These are phyloP conservation scores for Suillus placidus DNA, from an alignment of 768 basidiomycete species.

Conservation along the genomic window DNA sequence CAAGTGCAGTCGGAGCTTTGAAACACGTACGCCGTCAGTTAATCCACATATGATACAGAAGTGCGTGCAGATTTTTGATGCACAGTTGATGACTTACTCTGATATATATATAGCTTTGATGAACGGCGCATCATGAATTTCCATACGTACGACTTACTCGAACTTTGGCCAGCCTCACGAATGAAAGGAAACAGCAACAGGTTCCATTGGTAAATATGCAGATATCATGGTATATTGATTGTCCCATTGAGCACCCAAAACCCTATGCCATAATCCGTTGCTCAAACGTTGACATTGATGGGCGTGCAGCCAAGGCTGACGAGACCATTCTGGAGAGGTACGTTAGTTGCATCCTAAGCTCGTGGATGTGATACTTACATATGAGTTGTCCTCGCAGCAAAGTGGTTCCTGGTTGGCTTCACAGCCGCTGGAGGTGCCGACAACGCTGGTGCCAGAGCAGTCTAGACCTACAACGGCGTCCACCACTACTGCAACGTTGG, in stretches of 20 bases:
- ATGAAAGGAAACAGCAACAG: no score
- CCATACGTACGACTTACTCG: no score
- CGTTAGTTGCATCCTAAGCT: no score
- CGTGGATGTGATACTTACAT: neutral
- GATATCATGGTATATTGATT: neutral
- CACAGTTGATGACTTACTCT: no score
- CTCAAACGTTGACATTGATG: neutral
- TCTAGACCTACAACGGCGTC: neutral
- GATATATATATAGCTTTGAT: no score
- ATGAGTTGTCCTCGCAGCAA: slow-evolving; percentile 7
- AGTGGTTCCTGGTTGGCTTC: slow-evolving; percentile 5
- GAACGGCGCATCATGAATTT: no score
- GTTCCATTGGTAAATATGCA: no score
- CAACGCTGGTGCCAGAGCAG: neutral
- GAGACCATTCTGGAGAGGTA: slow-evolving; percentile 7
- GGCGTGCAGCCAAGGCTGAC: neutral
- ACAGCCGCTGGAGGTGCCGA: neutral
- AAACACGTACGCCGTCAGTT: no score
- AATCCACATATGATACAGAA: no score
- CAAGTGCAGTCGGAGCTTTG: no score
- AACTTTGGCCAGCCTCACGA: no score
- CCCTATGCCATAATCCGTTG: neutral
- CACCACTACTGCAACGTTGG: neutral
- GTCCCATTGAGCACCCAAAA: neutral
- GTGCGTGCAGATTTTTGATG: no score